Evolutionary conservation across 352 stramenopile genomes (phyloP).

Genomic region (Phytopythium mirpurense): DNA sequence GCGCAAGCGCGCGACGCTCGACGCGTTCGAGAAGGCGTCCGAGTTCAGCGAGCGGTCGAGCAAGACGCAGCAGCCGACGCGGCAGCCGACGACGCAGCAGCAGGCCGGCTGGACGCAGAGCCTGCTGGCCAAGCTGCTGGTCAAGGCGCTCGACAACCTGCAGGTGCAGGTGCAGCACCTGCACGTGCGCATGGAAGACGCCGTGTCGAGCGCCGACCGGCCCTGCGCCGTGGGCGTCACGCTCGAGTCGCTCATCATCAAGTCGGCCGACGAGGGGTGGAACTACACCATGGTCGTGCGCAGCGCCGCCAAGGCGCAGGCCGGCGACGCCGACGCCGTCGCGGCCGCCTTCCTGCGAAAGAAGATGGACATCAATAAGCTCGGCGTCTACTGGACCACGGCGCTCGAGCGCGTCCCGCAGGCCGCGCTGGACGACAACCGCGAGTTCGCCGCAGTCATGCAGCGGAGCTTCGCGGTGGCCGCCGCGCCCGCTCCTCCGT

Average conservation of each 20-base stretch:
- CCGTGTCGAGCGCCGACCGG: conserved; percentile 30
- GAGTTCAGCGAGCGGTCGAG: conserved; percentile 41
- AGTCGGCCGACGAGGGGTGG: conserved; percentile 74
- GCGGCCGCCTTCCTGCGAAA: conserved; percentile 53
- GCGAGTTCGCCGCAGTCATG: conserved; percentile 66
- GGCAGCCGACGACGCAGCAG: conserved; percentile 8
- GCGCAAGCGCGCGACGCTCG: conserved; percentile 70
- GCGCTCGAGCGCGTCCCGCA: conserved; percentile 37
- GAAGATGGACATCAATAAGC: conserved; percentile 79
- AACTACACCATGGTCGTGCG: conserved; percentile 83
- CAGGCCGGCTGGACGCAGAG: conserved; percentile 57
- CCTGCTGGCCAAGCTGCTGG: conserved; percentile 71
- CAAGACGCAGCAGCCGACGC: conserved; percentile 12
- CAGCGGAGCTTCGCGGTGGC: conserved; percentile 53
- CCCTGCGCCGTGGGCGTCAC: conserved; percentile 69
- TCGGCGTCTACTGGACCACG: conserved; percentile 78
- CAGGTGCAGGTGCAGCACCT: conserved; percentile 76
- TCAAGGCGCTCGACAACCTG: conserved; percentile 83
- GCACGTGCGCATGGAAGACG: conserved; percentile 69
- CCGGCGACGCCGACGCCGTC: background rate
- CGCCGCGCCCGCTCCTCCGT: conserved; percentile 2
- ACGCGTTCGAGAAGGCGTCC: conserved; percentile 72
- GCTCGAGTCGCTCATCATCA: conserved; percentile 75
- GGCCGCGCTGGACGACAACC: conserved; percentile 38
- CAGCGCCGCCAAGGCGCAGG: conserved; percentile 7